A percentile compares a stretch with the other conserved stretches of the same genome.
Conservation (phyloP, 2,329 filamentous ascomycete species). For the Claviceps fusiformis region DNA sequence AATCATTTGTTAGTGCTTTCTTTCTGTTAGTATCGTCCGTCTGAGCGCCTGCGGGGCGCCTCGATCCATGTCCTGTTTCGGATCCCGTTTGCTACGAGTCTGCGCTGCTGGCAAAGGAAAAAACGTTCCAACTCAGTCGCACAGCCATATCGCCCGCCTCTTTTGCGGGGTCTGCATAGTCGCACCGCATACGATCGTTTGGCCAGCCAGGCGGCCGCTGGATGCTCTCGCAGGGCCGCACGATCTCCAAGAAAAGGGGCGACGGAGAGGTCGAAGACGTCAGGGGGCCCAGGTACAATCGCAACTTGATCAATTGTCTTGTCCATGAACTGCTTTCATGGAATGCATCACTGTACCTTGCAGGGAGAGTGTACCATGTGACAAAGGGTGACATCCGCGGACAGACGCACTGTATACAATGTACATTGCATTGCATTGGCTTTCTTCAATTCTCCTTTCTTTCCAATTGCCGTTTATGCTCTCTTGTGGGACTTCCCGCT, state of each 20-base stretch:
- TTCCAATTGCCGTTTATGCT: not conserved
- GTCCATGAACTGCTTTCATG: not conserved
- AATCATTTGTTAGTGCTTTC: not conserved
- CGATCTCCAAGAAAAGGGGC: not conserved
- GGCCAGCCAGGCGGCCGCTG: not conserved
- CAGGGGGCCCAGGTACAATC: not conserved
- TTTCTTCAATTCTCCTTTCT: not conserved
- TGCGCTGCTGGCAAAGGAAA: constrained; percentile 3
- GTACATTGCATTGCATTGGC: not conserved
- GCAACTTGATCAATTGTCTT: not conserved
- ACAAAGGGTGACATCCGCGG: not conserved
- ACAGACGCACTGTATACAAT: not conserved
- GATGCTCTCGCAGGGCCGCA: not conserved
- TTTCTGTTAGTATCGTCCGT: not conserved
- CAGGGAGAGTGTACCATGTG: not conserved
- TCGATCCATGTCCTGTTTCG: constrained; percentile 1
- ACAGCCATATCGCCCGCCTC: not conserved
- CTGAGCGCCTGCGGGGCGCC: constrained; percentile 1
- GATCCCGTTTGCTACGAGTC: constrained; percentile 2
- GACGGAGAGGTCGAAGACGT: not conserved
- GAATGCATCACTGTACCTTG: constrained; percentile 1
- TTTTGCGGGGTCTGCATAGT: constrained; percentile 9
- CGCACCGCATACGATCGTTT: constrained; percentile 8
- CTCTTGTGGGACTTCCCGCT: not conserved
- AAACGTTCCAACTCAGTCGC: not conserved